Conservation (phyloP, 2,329 filamentous ascomycete species). For the Diaporthe nobilis region DNA sequence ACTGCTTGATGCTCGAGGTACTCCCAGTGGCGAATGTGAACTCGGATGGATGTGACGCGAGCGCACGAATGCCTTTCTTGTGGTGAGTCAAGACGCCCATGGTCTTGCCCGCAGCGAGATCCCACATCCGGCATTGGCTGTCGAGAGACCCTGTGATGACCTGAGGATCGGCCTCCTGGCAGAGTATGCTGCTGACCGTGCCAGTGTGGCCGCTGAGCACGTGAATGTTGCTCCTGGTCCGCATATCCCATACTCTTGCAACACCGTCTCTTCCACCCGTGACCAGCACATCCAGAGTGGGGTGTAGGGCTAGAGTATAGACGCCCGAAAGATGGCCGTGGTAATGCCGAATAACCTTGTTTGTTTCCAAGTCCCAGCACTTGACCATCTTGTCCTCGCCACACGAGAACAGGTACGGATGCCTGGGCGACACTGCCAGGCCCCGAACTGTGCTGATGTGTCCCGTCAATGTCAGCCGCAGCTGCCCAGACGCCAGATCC, state of each 20-base stretch:
- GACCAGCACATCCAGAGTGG: slow-evolving; percentile 92
- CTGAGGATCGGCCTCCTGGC: slow-evolving; percentile 96
- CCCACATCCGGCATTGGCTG: slow-evolving; percentile 92
- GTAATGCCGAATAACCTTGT: slow-evolving; percentile 98
- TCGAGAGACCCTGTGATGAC: slow-evolving; percentile 95
- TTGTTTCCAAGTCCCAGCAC: slow-evolving; percentile 99
- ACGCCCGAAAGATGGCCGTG: slow-evolving; percentile 97
- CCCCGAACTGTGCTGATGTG: slow-evolving; percentile 96
- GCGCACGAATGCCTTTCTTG: slow-evolving; percentile 93
- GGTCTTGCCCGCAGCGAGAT: slow-evolving; percentile 94
- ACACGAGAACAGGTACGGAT: slow-evolving; percentile 97
- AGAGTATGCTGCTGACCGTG: slow-evolving; percentile 90
- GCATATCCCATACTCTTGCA: slow-evolving; percentile 98
- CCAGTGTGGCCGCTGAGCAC: slow-evolving; percentile 92
- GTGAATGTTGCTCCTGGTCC: slow-evolving; percentile 94
- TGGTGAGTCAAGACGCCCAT: slow-evolving; percentile 98
- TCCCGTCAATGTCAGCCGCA: slow-evolving; percentile 89
- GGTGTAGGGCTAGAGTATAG: slow-evolving; percentile 93
- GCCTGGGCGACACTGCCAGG: slow-evolving; percentile 90
- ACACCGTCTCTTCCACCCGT: slow-evolving; percentile 96
- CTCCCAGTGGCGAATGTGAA: slow-evolving; percentile 97
- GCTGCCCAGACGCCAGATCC: slow-evolving; percentile 90
- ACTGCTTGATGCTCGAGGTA: slow-evolving; percentile 96
- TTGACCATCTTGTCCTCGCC: slow-evolving; percentile 99
- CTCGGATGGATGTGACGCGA: slow-evolving; percentile 89